phyloP scores from a whole-genome alignment of 305 asterid genomes.

The Nicotiana rustica region DNA sequence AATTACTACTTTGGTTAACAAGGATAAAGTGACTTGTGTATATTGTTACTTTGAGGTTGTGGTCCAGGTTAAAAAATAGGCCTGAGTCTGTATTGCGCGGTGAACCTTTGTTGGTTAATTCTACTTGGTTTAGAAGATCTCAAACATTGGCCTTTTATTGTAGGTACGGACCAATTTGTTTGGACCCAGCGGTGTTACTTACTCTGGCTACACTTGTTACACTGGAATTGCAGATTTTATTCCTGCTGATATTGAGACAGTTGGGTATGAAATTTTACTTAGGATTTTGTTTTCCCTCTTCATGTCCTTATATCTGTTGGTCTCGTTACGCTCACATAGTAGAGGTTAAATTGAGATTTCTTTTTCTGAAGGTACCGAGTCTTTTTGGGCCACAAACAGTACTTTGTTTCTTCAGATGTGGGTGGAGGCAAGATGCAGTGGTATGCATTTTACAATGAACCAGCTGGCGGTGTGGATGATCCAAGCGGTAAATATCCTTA shows the following conservation, averaged over 20 bases:
- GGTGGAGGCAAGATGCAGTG: conserved; percentile 99
- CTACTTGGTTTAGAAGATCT: conserved; percentile 31
- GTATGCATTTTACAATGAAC: conserved; percentile 92
- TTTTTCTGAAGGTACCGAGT: conserved; percentile 82
- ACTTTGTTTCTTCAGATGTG: conserved; percentile 97
- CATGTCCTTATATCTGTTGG: conserved; percentile 18
- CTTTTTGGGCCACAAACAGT: conserved; percentile 93
- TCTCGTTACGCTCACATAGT: neutral
- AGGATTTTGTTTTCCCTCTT: conserved; percentile 17
- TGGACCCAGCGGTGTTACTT: conserved; percentile 67
- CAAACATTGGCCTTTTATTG: conserved; percentile 8
- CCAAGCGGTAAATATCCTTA: conserved; percentile 54
- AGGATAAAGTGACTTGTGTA: neutral
- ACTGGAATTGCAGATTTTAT: conserved; percentile 93
- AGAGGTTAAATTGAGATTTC: conserved; percentile 26
- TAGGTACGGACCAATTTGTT: conserved; percentile 83
- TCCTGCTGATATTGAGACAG: conserved; percentile 92
- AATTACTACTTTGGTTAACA: neutral
- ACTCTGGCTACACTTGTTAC: conserved; percentile 97
- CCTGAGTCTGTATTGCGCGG: neutral
- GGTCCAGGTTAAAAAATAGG: neutral
- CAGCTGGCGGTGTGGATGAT: conserved; percentile 75
- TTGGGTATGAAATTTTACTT: conserved; percentile 67
- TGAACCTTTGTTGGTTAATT: conserved; percentile 1
- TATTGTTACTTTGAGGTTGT: conserved; percentile 11